Evolutionary conservation across 139 green algal genomes (phyloP).

Genomic region (Astrephomene gubernaculifera): DNA sequence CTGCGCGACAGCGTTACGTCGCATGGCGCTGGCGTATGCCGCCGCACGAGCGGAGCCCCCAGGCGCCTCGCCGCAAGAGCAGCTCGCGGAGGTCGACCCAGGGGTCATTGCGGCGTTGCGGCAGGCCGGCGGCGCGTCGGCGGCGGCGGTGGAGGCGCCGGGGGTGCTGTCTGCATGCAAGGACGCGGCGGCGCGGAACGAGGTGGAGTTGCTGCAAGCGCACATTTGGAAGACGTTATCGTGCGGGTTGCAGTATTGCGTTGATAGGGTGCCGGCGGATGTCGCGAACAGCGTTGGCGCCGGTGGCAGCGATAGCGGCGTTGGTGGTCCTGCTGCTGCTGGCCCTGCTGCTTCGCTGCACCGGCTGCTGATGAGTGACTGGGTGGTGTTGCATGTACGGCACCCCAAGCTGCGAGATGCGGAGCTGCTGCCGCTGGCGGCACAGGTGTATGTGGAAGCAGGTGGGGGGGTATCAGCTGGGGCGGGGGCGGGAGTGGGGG

Average conservation of each 20-base stretch:
- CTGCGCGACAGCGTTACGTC: constrained; percentile 4
- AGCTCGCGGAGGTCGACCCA: constrained; percentile 15
- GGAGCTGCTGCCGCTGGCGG: constrained; percentile 37
- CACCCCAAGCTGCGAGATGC: neutral
- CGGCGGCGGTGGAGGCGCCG: neutral
- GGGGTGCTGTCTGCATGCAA: neutral
- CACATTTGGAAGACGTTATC: constrained; percentile 14
- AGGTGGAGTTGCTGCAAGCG: constrained; percentile 35
- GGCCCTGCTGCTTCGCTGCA: neutral
- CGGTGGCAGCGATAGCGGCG: neutral
- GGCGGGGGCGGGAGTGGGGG: neutral
- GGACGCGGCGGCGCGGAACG: neutral
- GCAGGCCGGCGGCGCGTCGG: neutral
- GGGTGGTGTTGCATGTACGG: constrained; percentile 18
- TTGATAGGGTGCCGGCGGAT: neutral
- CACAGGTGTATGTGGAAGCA: neutral
- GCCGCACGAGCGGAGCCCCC: neutral
- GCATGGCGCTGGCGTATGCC: neutral
- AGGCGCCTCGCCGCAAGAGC: neutral
- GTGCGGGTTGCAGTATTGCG: constrained; percentile 2
- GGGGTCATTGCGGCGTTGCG: constrained; percentile 8
- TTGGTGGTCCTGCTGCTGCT: neutral
- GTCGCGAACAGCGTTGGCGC: neutral
- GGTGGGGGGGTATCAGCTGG: neutral
- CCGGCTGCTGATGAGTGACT: constrained; percentile 40